phyloP scores from a whole-genome alignment of 2,329 filamentous ascomycete genomes.

The Penicillium sp. region DNA sequence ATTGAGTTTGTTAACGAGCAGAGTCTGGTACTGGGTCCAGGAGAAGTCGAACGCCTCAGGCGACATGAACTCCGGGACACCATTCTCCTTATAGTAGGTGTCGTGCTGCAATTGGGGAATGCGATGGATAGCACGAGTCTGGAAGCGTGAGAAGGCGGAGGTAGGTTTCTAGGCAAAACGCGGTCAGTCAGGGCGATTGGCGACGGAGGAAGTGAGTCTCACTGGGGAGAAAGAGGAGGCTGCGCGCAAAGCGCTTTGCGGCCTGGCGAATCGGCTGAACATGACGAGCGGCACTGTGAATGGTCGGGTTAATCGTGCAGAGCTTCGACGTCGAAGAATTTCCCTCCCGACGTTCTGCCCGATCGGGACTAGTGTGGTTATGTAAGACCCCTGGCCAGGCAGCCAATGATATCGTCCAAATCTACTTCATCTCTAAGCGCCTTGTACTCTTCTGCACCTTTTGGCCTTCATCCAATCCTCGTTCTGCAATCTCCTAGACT shows the following conservation, averaged over 20 bases:
- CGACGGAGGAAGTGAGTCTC: conserved; percentile 12
- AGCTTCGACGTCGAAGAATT: conserved; percentile 35
- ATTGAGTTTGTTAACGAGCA: conserved; percentile 75
- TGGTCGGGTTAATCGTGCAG: conserved; percentile 19
- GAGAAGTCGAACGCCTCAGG: conserved; percentile 68
- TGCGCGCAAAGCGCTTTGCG: conserved; percentile 45
- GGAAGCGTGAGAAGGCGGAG: conserved; percentile 38
- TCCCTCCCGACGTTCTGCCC: conserved; percentile 28
- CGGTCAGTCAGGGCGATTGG: conserved; percentile 19
- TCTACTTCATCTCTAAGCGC: conserved; percentile 21
- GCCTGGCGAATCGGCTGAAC: conserved; percentile 44
- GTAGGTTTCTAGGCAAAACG: conserved; percentile 30
- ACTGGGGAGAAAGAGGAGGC: conserved; percentile 37
- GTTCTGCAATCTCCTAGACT: conserved; percentile 3
- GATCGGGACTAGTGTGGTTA: conserved; percentile 31
- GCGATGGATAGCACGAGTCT: conserved; percentile 42
- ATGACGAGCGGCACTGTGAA: conserved; percentile 33
- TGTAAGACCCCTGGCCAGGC: conserved; percentile 14
- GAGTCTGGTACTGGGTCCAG: conserved; percentile 77
- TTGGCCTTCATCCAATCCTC: conserved; percentile 3
- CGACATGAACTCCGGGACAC: conserved; percentile 70
- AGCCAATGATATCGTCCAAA: conserved; percentile 15
- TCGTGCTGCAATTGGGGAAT: conserved; percentile 52
- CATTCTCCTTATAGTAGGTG: conserved; percentile 46
- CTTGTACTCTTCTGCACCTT: conserved; percentile 4